phyloP scores from a whole-genome alignment of 495 filamentous ascomycete species.

The Penicillium cosmopolitanum region DNA sequence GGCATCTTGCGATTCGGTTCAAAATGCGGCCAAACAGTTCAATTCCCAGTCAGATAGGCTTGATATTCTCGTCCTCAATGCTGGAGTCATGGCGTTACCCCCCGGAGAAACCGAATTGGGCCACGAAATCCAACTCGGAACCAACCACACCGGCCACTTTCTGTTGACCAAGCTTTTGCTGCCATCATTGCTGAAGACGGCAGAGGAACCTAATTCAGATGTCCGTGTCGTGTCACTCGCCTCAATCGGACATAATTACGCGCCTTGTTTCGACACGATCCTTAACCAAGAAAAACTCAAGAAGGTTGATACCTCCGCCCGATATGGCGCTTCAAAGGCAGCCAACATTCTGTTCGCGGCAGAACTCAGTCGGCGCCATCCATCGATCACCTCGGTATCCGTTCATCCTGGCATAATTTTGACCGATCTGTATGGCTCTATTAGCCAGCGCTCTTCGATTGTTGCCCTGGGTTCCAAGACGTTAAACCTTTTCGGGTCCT shows the following conservation, averaged over 20 bases:
- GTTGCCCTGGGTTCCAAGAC: slow-evolving; percentile 16
- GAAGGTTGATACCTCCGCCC: slow-evolving; percentile 44
- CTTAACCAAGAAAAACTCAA: slow-evolving; percentile 35
- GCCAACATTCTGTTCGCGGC: slow-evolving; percentile 62
- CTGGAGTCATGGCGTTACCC: slow-evolving; percentile 63
- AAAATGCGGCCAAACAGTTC: slow-evolving; percentile 54
- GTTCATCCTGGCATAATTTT: slow-evolving; percentile 52
- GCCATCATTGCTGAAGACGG: slow-evolving; percentile 34
- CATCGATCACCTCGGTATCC: slow-evolving; percentile 45
- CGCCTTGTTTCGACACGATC: slow-evolving; percentile 32
- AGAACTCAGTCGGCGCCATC: slow-evolving; percentile 49
- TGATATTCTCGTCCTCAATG: slow-evolving; percentile 65
- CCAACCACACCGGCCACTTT: slow-evolving; percentile 63
- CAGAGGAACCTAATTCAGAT: slow-evolving; percentile 39
- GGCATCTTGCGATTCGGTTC: slow-evolving; percentile 48
- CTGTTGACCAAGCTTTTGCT: slow-evolving; percentile 56
- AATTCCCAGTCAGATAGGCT: slow-evolving; percentile 52
- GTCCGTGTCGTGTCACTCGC: slow-evolving; percentile 48
- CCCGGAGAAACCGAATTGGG: slow-evolving; percentile 42
- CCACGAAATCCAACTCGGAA: slow-evolving; percentile 61
- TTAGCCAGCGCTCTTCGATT: slow-evolving; percentile 15
- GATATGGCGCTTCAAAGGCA: slow-evolving; percentile 61
- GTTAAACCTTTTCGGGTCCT: slow-evolving; percentile 22
- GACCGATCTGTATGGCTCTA: slow-evolving; percentile 33
- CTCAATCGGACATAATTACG: slow-evolving; percentile 40